Conservation (phyloP, 1,139 yeast species). For the Kurtzmaniella quercitrusa region DNA sequence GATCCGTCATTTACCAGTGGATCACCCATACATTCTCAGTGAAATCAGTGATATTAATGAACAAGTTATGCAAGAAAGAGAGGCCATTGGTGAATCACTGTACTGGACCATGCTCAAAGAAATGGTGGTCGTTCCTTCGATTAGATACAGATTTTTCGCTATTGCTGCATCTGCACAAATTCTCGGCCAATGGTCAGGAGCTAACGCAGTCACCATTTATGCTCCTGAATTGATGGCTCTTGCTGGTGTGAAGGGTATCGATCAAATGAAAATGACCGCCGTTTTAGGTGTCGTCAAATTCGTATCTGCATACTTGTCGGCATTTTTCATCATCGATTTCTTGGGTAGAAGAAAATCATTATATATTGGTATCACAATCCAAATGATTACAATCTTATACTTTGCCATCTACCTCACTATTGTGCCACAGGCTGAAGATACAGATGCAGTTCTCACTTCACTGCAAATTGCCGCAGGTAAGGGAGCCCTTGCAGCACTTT, state of each 20-base stretch:
- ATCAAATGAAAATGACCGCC: constrained; percentile 43
- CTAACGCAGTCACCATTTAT: constrained; percentile 59
- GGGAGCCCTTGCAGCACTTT: constrained; percentile 52
- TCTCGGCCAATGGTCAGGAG: constrained; percentile 62
- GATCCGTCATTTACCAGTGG: constrained; percentile 46
- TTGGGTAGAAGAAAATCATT: constrained; percentile 42
- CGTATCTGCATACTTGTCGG: constrained; percentile 38
- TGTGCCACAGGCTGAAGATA: constrained; percentile 42
- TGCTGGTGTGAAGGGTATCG: constrained; percentile 40
- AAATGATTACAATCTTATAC: constrained; percentile 26
- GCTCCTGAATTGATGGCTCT: constrained; percentile 53
- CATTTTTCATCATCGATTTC: constrained; percentile 46
- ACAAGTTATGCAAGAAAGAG: constrained; percentile 33
- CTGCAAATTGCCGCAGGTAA: constrained; percentile 37
- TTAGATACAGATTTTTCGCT: constrained; percentile 42
- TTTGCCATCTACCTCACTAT: constrained; percentile 45
- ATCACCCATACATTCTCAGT: constrained; percentile 49
- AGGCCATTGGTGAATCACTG: constrained; percentile 25
- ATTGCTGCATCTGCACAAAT: constrained; percentile 44
- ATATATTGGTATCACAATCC: constrained; percentile 37
- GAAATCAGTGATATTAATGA: constrained; percentile 51
- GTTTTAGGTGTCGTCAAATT: constrained; percentile 47
- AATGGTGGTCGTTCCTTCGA: constrained; percentile 30
- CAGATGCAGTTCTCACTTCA: constrained; percentile 21
- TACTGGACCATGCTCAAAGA: constrained; percentile 23